Percentiles rank a stretch among this genome's conserved stretches.
These are phyloP conservation scores for Phylloporus rhodoxanthus DNA, from an alignment of 768 basidiomycete genomes.

Conservation along the genomic window DNA sequence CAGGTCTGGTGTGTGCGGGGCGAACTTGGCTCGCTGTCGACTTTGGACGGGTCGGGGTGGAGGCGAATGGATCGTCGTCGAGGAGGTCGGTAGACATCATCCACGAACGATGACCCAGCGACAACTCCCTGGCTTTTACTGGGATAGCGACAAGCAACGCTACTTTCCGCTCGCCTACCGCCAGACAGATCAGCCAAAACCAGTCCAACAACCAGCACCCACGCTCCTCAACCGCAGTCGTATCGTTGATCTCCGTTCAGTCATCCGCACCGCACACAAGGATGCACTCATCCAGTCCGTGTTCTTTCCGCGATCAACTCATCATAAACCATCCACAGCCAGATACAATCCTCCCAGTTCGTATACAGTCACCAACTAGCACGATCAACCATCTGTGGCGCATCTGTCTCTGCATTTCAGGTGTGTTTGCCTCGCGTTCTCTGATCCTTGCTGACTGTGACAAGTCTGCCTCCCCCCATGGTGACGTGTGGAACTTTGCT, in stretches of 20 bases:
- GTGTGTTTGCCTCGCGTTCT: slow-evolving; percentile 23
- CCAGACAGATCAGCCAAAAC: not conserved
- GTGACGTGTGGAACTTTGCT: slow-evolving; percentile 34
- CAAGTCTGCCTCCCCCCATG: slow-evolving; percentile 34
- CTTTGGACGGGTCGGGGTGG: slow-evolving; percentile 26
- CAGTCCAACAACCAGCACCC: not conserved
- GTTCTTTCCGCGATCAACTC: not conserved
- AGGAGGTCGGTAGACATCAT: slow-evolving; percentile 29
- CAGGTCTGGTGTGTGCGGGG: slow-evolving; percentile 39
- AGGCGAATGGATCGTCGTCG: slow-evolving; percentile 72
- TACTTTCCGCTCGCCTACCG: slow-evolving; percentile 43
- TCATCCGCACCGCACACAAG: slow-evolving; percentile 14
- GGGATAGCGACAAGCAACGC: slow-evolving; percentile 44
- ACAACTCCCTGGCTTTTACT: slow-evolving; percentile 53
- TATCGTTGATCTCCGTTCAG: slow-evolving; percentile 15
- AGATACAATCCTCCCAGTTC: slow-evolving; percentile 37
- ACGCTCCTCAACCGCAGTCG: not conserved
- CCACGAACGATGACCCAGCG: slow-evolving; percentile 8
- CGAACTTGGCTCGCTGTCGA: slow-evolving; percentile 32
- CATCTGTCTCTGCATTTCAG: slow-evolving; percentile 42
- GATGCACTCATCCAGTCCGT: slow-evolving; percentile 26
- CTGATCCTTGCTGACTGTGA: not conserved
- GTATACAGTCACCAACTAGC: slow-evolving; percentile 32
- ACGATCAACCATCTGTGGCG: slow-evolving; percentile 25
- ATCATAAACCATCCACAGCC: slow-evolving; percentile 26